phyloP scores from a whole-genome alignment of 345 rosid species.

The Laguncularia racemosa region DNA sequence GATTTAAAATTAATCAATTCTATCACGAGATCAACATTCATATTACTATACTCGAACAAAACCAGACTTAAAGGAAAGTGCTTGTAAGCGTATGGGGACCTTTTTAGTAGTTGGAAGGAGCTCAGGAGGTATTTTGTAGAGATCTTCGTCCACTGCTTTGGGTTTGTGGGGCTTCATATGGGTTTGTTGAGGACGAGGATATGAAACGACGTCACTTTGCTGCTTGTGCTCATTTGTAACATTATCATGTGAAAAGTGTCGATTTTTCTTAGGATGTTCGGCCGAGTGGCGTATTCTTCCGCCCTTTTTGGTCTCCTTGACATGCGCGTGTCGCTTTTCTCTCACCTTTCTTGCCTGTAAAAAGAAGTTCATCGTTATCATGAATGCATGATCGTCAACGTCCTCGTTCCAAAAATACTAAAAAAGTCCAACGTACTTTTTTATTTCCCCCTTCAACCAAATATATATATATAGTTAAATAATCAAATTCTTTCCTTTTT shows the following conservation, averaged over 20 bases:
- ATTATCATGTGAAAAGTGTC: slow-evolving; percentile 1
- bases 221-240: slow-evolving; percentile 6
- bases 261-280: slow-evolving; percentile 30
- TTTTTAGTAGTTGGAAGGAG: slow-evolving; percentile 53
- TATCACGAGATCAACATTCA: no score
- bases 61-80: no score
- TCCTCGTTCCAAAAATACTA: no score
- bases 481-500: no score
- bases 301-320: slow-evolving; percentile 41
- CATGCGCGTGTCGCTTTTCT: slow-evolving; percentile 32
- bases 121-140: slow-evolving; percentile 86
- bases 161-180: slow-evolving; percentile 10
- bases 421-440: no score
- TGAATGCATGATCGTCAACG: no score
- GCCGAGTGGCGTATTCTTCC: slow-evolving; percentile 62
- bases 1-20: no score
- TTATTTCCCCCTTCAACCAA: no score
- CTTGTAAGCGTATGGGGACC: slow-evolving; percentile 29
- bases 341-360: slow-evolving; percentile 24
- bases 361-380: not conserved
- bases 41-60: no score
- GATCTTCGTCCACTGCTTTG: slow-evolving; percentile 86
- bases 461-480: no score
- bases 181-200: slow-evolving; percentile 1
- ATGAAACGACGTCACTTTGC: slow-evolving; percentile 2